Conservation (phyloP, 2,329 filamentous ascomycete genomes). For the Trichophyton schoenleinii region DNA sequence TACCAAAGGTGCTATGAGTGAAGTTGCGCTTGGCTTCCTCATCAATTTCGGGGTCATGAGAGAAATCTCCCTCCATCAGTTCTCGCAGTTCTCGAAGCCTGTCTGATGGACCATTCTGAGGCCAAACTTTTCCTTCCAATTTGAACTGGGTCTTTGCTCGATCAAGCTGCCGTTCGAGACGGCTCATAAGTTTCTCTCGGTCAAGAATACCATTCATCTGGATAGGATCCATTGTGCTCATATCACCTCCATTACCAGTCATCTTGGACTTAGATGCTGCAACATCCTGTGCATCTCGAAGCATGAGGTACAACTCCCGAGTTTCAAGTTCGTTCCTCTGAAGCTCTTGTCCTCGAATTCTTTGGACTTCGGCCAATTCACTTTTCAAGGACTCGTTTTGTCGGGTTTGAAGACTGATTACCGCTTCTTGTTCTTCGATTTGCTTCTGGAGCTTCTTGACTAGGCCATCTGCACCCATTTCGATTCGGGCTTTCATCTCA, state of each 20-base stretch:
- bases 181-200: constrained; percentile 81
- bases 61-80: constrained; percentile 65
- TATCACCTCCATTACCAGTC: constrained; percentile 34
- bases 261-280: constrained; percentile 74
- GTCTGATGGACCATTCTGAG: constrained; percentile 78
- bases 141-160: constrained; percentile 96
- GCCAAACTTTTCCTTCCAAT: constrained; percentile 85
- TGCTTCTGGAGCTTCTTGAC: constrained; percentile 88
- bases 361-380: constrained; percentile 76
- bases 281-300: constrained; percentile 91
- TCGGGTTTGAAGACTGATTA: constrained; percentile 77
- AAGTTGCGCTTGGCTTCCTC: constrained; percentile 50
- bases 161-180: constrained; percentile 88
- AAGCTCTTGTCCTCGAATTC: constrained; percentile 74
- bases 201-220: constrained; percentile 89
- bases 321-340: constrained; percentile 95
- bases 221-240: constrained; percentile 53
- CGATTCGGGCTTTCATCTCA: constrained; percentile 79
- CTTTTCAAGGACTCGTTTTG: constrained; percentile 81
- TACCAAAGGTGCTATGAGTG: constrained; percentile 61
- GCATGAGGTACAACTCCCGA: constrained; percentile 93
- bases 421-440: constrained; percentile 78
- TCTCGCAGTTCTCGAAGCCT: constrained; percentile 82
- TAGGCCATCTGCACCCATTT: constrained; percentile 82
- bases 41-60: constrained; percentile 38